phyloP scores from a whole-genome alignment of 495 filamentous ascomycete genomes.

The Lasiosphaeria ovina region DNA sequence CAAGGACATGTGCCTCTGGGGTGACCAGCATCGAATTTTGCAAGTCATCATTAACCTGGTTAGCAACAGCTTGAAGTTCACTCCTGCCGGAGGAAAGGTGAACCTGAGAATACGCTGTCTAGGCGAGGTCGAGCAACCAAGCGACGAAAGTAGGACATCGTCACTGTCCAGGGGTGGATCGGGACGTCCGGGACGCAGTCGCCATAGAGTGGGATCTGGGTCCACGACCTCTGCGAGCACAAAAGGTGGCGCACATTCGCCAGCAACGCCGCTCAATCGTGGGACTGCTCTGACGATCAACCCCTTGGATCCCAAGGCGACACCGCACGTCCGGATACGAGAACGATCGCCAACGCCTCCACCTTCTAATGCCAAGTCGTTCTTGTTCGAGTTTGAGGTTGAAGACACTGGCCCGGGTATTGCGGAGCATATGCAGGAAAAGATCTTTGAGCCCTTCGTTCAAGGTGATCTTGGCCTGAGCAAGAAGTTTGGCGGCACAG shows the following conservation, averaged over 20 bases:
- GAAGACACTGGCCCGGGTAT: constrained; percentile 92
- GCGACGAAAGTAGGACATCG: constrained; percentile 46
- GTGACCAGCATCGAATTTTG: constrained; percentile 84
- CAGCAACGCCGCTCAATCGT: constrained; percentile 28
- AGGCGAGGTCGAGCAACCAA: constrained; percentile 49
- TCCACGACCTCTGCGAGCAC: constrained; percentile 49
- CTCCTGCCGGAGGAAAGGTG: constrained; percentile 71
- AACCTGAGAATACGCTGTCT: constrained; percentile 70
- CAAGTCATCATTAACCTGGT: constrained; percentile 93
- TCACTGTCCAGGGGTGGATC: constrained; percentile 49
- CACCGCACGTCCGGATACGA: constrained; percentile 45
- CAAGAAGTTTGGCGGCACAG: constrained; percentile 88
- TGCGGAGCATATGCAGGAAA: constrained; percentile 66
- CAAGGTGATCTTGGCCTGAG: constrained; percentile 85
- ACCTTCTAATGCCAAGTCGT: constrained; percentile 54
- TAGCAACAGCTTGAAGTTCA: constrained; percentile 91
- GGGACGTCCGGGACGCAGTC: constrained; percentile 35
- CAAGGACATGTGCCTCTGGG: constrained; percentile 76
- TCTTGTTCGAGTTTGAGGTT: constrained; percentile 82
- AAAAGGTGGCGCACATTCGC: constrained; percentile 27
- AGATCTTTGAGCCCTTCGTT: constrained; percentile 92
- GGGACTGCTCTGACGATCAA: constrained; percentile 58
- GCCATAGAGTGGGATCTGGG: constrained; percentile 47
- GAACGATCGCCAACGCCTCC: constrained; percentile 63
- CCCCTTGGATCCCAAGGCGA: constrained; percentile 52